phyloP scores from a whole-genome alignment of 2,329 filamentous ascomycete species.

The Pseudogymnoascus sp. region DNA sequence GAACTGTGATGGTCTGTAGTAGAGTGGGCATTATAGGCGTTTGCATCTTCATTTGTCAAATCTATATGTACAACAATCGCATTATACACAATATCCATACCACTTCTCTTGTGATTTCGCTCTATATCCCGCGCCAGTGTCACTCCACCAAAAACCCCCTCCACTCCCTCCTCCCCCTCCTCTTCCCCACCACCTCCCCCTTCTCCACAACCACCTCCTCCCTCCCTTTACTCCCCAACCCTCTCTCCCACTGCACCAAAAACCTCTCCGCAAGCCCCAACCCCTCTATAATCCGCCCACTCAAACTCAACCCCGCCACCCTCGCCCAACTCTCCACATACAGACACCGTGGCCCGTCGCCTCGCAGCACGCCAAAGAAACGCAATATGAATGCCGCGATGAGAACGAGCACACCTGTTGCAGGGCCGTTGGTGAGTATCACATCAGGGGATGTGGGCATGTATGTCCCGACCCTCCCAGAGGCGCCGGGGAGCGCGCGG shows the following conservation, averaged over 20 bases:
- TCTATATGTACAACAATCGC: slow-evolving; percentile 7
- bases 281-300: slow-evolving; percentile 64
- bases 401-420: slow-evolving; percentile 71
- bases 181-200: slow-evolving; percentile 19
- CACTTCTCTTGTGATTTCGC: background rate
- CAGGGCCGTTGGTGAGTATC: slow-evolving; percentile 82
- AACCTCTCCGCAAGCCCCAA: slow-evolving; percentile 63
- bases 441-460: slow-evolving; percentile 49
- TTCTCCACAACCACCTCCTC: slow-evolving; percentile 25
- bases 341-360: slow-evolving; percentile 50
- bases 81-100: background rate
- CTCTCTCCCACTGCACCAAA: slow-evolving; percentile 68
- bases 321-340: slow-evolving; percentile 93
- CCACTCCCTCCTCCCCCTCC: slow-evolving; percentile 22
- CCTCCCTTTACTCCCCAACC: slow-evolving; percentile 22
- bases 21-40: slow-evolving; percentile 9
- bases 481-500: slow-evolving; percentile 13
- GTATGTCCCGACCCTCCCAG: slow-evolving; percentile 26
- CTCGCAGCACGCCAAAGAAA: slow-evolving; percentile 39
- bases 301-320: slow-evolving; percentile 73
- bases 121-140: background rate
- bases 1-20: slow-evolving; percentile 1
- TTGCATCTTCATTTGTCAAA: slow-evolving; percentile 9
- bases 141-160: slow-evolving; percentile 26
- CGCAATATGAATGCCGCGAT: slow-evolving; percentile 45